phyloP scores from a whole-genome alignment of 2,329 filamentous ascomycete genomes.

The Pyrenophora graminea region DNA sequence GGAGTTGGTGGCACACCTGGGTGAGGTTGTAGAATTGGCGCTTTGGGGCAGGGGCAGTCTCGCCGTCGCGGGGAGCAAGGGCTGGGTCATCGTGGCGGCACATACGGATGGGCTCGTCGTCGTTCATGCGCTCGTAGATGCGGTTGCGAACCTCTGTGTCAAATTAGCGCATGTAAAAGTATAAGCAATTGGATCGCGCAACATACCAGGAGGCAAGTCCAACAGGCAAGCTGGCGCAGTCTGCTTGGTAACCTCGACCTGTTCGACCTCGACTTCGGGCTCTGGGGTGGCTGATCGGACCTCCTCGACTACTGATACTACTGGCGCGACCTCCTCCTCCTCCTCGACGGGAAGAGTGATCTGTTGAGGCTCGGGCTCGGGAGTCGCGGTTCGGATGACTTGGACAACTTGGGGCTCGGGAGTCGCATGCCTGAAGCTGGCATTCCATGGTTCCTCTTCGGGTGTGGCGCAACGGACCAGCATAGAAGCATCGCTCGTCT shows the following conservation, averaged over 20 bases:
- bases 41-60: background rate
- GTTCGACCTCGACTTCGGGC: background rate
- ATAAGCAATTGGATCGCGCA: background rate
- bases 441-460: slow-evolving; percentile 13
- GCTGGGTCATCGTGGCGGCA: slow-evolving; percentile 17
- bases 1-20: slow-evolving; percentile 33
- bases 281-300: background rate
- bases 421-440: background rate
- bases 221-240: slow-evolving; percentile 8
- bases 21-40: slow-evolving; percentile 21
- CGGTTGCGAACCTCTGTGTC: slow-evolving; percentile 16
- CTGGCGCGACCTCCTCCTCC: background rate
- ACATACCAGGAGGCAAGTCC: slow-evolving; percentile 14
- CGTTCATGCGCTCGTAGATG: slow-evolving; percentile 17
- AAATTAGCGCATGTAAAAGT: background rate
- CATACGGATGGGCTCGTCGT: slow-evolving; percentile 16
- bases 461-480: slow-evolving; percentile 11
- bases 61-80: slow-evolving; percentile 4
- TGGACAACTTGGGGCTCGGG: background rate
- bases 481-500: background rate
- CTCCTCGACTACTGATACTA: background rate
- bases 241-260: slow-evolving; percentile 1
- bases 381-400: background rate
- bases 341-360: background rate
- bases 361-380: background rate